Base-by-base conservation (phyloP, 2,329 filamentous ascomycete species). In the Pseudocercospora cruenta region DNA sequence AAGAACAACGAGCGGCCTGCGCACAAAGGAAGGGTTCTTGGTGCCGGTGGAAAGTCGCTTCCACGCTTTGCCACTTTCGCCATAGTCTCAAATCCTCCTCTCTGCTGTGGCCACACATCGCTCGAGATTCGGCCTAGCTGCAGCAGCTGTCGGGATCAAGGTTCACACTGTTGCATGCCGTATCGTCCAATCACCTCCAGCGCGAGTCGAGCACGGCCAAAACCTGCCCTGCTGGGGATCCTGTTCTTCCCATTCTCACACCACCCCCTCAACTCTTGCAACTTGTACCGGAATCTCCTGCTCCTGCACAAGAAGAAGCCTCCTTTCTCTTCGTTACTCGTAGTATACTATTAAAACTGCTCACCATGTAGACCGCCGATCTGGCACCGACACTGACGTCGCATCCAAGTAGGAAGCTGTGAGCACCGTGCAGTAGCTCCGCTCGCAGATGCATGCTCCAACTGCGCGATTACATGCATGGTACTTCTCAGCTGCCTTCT, bases 361-460 rank as follows among this genome's bases (percentile, higher is more conserved):
- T 9, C 24, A 9, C 24, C 2, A 26, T n/a, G 51, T 31, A 22
- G 49, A 9, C 49, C 21, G 49, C 22, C 45, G 14, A 22, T 22
- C 19, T 53, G 49, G 49, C 45, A 47, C 49, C 24, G 21, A 53
- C 49, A 47, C 49, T 53, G 49, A 53, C 49, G 21, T 53, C 49
- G 21, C 19, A 6, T 14, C 22, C 19, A 19, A 26, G 49, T 24
- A 14, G 6, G 21, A 54, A 54, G 51, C 51, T 54, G 51, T 28
- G 19, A 49, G 51, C 51, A 54, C 51, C 21, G 24, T 54, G 51
- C 51, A 54, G 51, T 54, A 54, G 51, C 51, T 54, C 51, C 21
- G 24, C 36, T n/a, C 36, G n/a, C 2, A 39, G 4, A 39, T 39
- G 36, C 36, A 39, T 39, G 51, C 51, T 54, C n/a, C 9, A n/a